Base-by-base conservation (phyloP, 2,329 filamentous ascomycete species). In the Thelonectria rubi region DNA sequence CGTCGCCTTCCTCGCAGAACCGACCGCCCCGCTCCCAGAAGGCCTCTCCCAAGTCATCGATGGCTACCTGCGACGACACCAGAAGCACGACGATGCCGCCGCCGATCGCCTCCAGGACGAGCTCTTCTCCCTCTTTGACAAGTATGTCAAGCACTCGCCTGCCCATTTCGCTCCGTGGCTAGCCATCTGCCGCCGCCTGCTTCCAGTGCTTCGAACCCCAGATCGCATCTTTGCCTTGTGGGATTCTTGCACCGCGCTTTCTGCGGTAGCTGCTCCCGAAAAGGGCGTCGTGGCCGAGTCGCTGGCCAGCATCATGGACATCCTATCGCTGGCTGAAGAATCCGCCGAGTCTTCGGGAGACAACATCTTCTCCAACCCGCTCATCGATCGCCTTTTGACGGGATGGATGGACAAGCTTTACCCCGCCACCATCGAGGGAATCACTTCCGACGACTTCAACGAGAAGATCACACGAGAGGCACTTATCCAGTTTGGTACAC, bases 101-200 rank as follows among this genome's bases (percentile, higher is more conserved):
- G 84, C 87, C n/a, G 89, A 92, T 66, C 87, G 88, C 59, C 81
- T 93, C 52, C 88, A 93, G 64, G 90, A 93, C 42, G 91, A 93
- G 69, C 82, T 95, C 8, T 79, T 89, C 42, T 77, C 81, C 21
- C 82, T 92, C 55, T 93, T 89, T 78, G 82, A 88, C 60, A 88
- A 85, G 70, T 81, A 86, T 65, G 85, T 94, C 61, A 81, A 81
- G 21, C 82, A 83, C 34, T 80, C 81, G 21, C 79, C 85, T 2
- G 75, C 82, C 52, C 85, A 86, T 67, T 84, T 86, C 72, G 86
- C 85, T 9, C 78, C 87, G n/a, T 95, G 94, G 76, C 81, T 94
- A 17, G 83, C 84, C 51, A 83, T 91, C 47, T 77, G 94, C 57
- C 84, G 86, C 48, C 83, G 83, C 42, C 79, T 94, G 37, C 83